phyloP scores from a whole-genome alignment of 768 basidiomycete species.

The Russula dissimulans region DNA sequence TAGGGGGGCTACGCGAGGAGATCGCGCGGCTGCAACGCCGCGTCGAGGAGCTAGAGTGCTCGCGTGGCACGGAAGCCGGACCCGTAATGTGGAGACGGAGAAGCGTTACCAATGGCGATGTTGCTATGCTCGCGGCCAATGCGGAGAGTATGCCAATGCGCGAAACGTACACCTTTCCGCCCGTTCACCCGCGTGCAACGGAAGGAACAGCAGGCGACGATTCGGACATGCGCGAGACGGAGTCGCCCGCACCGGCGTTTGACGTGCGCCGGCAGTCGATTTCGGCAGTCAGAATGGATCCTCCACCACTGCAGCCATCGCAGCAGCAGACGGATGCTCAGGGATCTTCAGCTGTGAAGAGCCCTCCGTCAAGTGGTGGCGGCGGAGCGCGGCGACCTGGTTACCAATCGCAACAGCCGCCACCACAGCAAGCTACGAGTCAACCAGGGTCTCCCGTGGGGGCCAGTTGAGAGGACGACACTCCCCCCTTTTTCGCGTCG shows the following conservation, averaged over 20 bases:
- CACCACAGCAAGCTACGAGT: not conserved
- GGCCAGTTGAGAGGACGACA: not conserved
- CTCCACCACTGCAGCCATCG: conserved; percentile 26
- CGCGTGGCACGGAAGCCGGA: conserved; percentile 22
- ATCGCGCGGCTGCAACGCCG: conserved; percentile 48
- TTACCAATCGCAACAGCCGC: conserved; percentile 2
- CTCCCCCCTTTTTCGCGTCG: not conserved
- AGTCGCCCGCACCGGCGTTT: conserved; percentile 38
- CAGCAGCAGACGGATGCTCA: conserved; percentile 4
- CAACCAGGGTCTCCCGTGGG: conserved; percentile 10
- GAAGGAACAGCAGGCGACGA: conserved; percentile 3
- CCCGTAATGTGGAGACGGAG: conserved; percentile 15
- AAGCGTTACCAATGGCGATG: conserved; percentile 19
- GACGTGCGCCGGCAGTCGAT: conserved; percentile 43
- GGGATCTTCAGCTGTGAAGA: not conserved
- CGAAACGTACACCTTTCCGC: conserved; percentile 19
- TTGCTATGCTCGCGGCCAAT: conserved; percentile 4
- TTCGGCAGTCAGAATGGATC: conserved; percentile 42
- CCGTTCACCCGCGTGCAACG: conserved; percentile 5
- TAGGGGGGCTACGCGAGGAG: conserved; percentile 52
- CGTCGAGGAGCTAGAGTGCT: conserved; percentile 60
- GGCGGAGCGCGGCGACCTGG: not conserved
- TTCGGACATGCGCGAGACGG: conserved; percentile 25
- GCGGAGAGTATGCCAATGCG: conserved; percentile 6
- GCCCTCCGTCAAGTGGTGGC: not conserved